phyloP scores from a whole-genome alignment of 2,329 filamentous ascomycete species.

The Juglanconis oblonga region DNA sequence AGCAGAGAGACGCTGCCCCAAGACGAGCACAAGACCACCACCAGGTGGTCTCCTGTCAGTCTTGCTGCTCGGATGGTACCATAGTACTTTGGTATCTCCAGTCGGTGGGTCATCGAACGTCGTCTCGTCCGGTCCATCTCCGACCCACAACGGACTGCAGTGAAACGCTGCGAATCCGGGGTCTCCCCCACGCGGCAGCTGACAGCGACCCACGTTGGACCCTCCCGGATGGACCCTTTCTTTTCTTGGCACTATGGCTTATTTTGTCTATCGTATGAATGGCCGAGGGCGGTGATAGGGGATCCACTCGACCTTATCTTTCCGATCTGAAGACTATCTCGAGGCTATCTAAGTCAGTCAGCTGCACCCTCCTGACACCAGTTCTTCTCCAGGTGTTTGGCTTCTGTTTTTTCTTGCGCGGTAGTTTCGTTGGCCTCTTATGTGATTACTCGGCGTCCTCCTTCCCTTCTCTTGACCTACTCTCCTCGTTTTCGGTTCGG shows the following conservation, averaged over 20 bases:
- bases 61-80: no score
- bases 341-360: constrained; percentile 12
- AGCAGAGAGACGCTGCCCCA: background rate
- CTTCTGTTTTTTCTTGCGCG: background rate
- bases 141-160: background rate
- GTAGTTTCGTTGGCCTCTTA: background rate
- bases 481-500: background rate
- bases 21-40: background rate
- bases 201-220: background rate
- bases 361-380: background rate
- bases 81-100: no score
- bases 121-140: background rate
- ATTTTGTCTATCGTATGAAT: constrained; percentile 6
- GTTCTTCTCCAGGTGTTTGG: background rate
- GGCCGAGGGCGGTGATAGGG: background rate
- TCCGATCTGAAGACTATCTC: constrained; percentile 10
- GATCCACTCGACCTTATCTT: constrained; percentile 9
- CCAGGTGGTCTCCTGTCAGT: constrained; percentile 2
- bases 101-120: background rate
- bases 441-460: background rate
- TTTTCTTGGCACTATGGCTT: background rate
- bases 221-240: background rate
- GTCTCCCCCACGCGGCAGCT: constrained; percentile 2
- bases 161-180: constrained; percentile 5
- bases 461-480: background rate